Evolutionary conservation across 257 asterid species (phyloP), one percentile per base, ranked within the genome.

Genomic region (Fraxinus cuspidata): DNA sequence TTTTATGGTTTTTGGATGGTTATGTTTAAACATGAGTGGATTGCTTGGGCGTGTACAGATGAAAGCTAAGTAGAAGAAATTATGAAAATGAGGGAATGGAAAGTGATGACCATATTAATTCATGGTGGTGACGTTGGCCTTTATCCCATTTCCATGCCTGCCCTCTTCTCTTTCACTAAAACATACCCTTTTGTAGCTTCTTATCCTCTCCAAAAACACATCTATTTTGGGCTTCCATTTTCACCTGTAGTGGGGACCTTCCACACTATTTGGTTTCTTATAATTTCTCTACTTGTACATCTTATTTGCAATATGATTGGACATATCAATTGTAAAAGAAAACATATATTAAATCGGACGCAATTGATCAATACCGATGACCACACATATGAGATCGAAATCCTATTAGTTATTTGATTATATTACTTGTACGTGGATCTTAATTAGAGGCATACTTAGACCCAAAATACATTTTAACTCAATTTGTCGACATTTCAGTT

Each of bases 61-160:
- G 66, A 58, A 58, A 58, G 28, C 66, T 23, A 58, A 21, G 66
- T 21, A 58, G 66, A 58, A 58, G 29, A 58, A 58, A 58, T 58
- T 21, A 74, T 76, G 83, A 79, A 79, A 79, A 47, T 65, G 68
- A 78, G 81, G 71, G 79, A 81, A 78, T n/a, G 63, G 78, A 29
- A 67, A 75, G 74, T 38, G 78, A 78, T 69, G 9, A 12, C 16
- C 11, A 23, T 9, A 38, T 63, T 63, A 27, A 63, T 63, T 27
- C 34, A 18, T 78, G 44, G 63, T 18, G 70, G 37, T 73, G 73
- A 51, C 74, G 51, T 79, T 68, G 51, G 11, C 71, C 73, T 74
- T 74, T 56, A 68, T 68, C 72, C 76, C 79, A 69, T 63, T 25
- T 35, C 69, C 19, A 63, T 27, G 69, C 69, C 32, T 67, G 8